phyloP scores from a whole-genome alignment of 352 stramenopile species.

The Globisporangium barbulae region DNA sequence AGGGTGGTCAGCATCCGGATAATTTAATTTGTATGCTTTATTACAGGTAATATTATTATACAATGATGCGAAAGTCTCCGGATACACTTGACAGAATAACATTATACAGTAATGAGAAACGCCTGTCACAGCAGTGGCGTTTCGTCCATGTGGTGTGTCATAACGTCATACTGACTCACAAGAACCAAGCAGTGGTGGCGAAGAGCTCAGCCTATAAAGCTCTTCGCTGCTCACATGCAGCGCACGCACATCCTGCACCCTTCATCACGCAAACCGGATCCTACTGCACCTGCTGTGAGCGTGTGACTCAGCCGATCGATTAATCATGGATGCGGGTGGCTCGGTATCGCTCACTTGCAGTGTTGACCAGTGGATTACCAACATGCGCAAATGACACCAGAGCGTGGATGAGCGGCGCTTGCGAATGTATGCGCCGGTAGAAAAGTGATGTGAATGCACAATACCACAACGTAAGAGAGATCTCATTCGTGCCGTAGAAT shows the following conservation, averaged over 20 bases:
- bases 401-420: neutral
- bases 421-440: neutral
- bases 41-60: neutral
- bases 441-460: too few relatives aligned
- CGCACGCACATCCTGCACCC: too few relatives aligned
- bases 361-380: neutral
- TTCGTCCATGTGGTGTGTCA: neutral
- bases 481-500: too few relatives aligned
- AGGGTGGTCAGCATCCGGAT: constrained; percentile 4
- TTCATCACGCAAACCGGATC: neutral
- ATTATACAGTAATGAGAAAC: constrained; percentile 2
- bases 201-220: neutral
- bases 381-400: neutral
- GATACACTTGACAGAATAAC: neutral
- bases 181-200: neutral
- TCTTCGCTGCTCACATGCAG: neutral
- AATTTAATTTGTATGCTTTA: neutral
- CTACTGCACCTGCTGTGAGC: neutral
- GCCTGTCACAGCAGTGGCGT: constrained; percentile 7
- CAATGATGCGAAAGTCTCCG: neutral
- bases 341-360: neutral
- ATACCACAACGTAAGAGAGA: too few relatives aligned
- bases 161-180: neutral
- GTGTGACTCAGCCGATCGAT: neutral
- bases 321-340: neutral